Conservation (phyloP, 202 grass and related monocot genomes). For the Carex sylvatica region DNA sequence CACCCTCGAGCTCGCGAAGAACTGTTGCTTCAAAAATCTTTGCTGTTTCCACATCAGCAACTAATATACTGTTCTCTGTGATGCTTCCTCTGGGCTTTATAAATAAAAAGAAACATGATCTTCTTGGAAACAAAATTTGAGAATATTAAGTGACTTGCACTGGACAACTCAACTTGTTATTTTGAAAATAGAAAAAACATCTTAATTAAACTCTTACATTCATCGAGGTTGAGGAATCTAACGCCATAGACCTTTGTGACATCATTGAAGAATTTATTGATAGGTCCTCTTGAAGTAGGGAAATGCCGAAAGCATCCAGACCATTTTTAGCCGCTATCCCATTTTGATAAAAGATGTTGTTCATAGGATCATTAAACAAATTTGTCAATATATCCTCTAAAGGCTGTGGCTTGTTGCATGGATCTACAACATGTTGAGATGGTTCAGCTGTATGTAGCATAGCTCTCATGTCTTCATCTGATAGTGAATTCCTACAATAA, state of each 20-base stretch:
- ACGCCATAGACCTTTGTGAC: conserved; percentile 12
- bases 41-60: neutral
- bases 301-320: conserved; percentile 56
- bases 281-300: conserved; percentile 49
- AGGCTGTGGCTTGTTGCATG: conserved; percentile 43
- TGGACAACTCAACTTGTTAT: neutral
- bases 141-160: neutral
- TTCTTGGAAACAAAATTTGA: conserved; percentile 11
- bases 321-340: conserved; percentile 25
- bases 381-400: conserved; percentile 50
- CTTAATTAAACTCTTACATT: conserved; percentile 32
- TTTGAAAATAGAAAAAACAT: conserved; percentile 7
- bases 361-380: conserved; percentile 36
- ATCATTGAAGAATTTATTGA: conserved; percentile 34
- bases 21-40: conserved; percentile 31
- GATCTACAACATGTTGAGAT: conserved; percentile 49
- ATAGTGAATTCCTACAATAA: conserved; percentile 55
- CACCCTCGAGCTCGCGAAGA: conserved; percentile 55
- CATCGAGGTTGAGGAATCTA: conserved; percentile 16
- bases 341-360: conserved; percentile 19
- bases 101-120: conserved; percentile 25
- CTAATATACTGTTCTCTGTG: conserved; percentile 5
- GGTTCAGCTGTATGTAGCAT: conserved; percentile 47
- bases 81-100: conserved; percentile 26
- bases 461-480: conserved; percentile 54